A percentile compares a stretch with the other conserved stretches of the same genome.
phyloP scores from a whole-genome alignment of 306 rosid genomes.

The Cicer bijugum region DNA sequence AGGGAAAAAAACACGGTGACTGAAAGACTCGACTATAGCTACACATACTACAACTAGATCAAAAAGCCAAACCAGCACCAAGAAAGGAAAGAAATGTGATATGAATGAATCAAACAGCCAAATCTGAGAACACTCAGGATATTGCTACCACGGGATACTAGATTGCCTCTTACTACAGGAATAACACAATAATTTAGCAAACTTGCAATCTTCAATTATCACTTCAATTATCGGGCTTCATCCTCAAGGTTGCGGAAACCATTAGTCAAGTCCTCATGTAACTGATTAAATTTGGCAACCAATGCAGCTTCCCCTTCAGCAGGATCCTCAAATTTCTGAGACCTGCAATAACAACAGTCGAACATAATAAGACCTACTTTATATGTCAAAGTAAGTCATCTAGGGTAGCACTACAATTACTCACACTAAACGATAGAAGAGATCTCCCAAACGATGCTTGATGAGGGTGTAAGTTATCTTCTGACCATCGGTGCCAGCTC shows the following conservation, averaged over 20 bases:
- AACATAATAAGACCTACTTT: constrained; percentile 43
- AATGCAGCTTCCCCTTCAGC: constrained; percentile 95
- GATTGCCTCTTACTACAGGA: constrained; percentile 48
- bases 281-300: constrained; percentile 75
- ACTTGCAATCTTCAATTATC: constrained; percentile 56
- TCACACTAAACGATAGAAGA: constrained; percentile 95
- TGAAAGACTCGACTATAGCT: constrained; percentile 49
- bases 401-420: constrained; percentile 40
- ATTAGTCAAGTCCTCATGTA: constrained; percentile 78
- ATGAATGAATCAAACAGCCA: constrained; percentile 50
- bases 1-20: constrained; percentile 41
- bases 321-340: constrained; percentile 98
- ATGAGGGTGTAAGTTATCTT: constrained; percentile 81
- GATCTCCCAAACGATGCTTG: constrained; percentile 98
- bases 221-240: constrained; percentile 75
- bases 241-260: constrained; percentile 99
- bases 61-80: constrained; percentile 51
- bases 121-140: constrained; percentile 35
- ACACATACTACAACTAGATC: constrained; percentile 50
- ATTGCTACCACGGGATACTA: constrained; percentile 38
- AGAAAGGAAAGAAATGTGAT: constrained; percentile 47
- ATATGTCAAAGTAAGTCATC: constrained; percentile 27
- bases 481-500: constrained; percentile 97
- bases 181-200: constrained; percentile 29
- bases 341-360: constrained; percentile 58